Base-by-base conservation (phyloP, 1,284 basidiomycete genomes). In the Sporisorium iseilematis-ciliati region DNA sequence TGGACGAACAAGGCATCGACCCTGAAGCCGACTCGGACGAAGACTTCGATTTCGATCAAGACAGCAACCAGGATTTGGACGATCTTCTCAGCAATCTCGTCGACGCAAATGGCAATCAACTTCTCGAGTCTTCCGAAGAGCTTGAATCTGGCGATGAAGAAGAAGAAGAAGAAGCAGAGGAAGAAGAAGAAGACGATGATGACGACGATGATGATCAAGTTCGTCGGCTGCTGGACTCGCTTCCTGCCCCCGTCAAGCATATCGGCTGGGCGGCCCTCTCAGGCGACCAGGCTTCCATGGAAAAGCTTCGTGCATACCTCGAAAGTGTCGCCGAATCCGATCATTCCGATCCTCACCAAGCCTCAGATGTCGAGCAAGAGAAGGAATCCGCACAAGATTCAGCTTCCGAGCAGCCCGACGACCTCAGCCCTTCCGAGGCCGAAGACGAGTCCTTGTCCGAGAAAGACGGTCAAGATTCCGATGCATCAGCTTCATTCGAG, bases 1-100 rank as follows among this genome's bases (percentile, higher is more conserved):
- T 75, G 57, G 72, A 78, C 29, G 77, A 71, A 51, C 59, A 77
- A 21, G 74, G 66, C n/a, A 65, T 69, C 57, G 67, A 75, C 38
- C 75, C 60, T 14, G 67, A 74, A 57, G 69, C 61, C 12, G 67
- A 70, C 59, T 56, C 52, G 1, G 78, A 80, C 26, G 75, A 78
- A 20, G 72, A 76, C 2, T 66, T 65, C 7, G 75, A 70, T 14
- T 71, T 73, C 21, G 68, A 73, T 38, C 57, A 67, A 14, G 67
- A 65, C 18, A 62, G 58, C 50, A 48, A 71, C 10, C 35, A 56
- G 49, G 58, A 57, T 23, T 16, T 59, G 5, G 50, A 70, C n/a
- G 48, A 38, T 33, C 38, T 67, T 23, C 35, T 65, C 43, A 59
- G 58, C 45, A 31, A 35, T 26, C 51, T 65, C 20, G 59, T 62